Conservation (phyloP, 2,329 filamentous ascomycete species). For the Fonsecaea nubica region DNA sequence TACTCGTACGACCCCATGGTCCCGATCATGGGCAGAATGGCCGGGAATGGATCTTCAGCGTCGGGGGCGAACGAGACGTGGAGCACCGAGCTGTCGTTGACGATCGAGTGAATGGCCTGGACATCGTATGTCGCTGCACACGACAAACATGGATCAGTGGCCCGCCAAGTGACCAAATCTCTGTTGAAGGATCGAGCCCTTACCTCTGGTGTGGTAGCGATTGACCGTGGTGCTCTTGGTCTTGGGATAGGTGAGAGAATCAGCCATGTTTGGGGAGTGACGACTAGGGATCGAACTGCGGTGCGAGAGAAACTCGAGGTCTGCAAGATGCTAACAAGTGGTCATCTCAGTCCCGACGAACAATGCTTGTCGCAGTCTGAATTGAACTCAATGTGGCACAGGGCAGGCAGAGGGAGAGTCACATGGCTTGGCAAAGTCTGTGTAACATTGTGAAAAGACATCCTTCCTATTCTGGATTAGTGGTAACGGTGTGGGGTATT, state of each 20-base stretch:
- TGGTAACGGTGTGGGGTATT: neutral
- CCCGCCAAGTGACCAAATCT: neutral
- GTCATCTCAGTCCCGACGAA: neutral
- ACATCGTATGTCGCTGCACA: slow-evolving; percentile 71
- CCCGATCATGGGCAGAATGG: slow-evolving; percentile 83
- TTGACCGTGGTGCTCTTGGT: slow-evolving; percentile 70
- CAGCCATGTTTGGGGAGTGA: slow-evolving; percentile 47
- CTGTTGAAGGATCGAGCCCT: neutral
- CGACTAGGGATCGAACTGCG: neutral
- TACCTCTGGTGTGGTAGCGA: slow-evolving; percentile 69
- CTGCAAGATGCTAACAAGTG: neutral
- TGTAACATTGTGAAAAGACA: slow-evolving; percentile 6
- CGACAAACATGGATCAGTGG: neutral
- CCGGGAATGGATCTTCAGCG: slow-evolving; percentile 71
- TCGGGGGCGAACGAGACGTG: slow-evolving; percentile 78
- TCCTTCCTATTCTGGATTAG: neutral
- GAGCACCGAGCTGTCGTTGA: slow-evolving; percentile 76
- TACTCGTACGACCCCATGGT: slow-evolving; percentile 75
- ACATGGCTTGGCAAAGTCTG: neutral
- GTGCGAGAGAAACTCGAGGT: neutral
- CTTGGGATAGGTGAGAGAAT: slow-evolving; percentile 64
- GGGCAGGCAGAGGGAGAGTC: neutral
- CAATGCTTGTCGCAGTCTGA: neutral
- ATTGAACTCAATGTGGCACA: neutral
- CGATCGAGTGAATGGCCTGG: slow-evolving; percentile 73